phyloP scores from a whole-genome alignment of 108 stramenopile genomes.

The Cyclotella kingstonii region DNA sequence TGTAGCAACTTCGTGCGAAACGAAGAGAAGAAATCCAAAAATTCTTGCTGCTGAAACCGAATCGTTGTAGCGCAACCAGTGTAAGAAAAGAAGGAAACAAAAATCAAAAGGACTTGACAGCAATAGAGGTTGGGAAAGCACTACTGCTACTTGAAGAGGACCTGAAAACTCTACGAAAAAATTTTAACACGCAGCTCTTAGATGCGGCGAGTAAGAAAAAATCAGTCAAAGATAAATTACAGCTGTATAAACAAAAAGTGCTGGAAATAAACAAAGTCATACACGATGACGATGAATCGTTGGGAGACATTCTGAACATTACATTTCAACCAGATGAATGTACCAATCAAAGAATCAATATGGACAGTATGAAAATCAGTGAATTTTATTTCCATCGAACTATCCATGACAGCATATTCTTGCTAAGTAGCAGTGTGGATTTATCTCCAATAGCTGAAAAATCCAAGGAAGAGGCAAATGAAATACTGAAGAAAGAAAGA shows the following conservation, averaged over 20 bases:
- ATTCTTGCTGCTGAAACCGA: background rate
- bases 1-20: constrained; percentile 2
- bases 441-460: background rate
- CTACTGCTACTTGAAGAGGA: background rate
- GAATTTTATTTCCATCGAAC: background rate
- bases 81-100: background rate
- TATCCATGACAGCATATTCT: background rate
- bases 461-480: background rate
- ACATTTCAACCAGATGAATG: background rate
- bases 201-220: background rate
- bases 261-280: background rate
- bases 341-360: background rate
- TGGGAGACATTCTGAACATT: background rate
- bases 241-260: background rate
- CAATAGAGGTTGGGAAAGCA: background rate
- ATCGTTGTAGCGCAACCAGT: background rate
- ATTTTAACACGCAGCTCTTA: background rate
- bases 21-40: background rate
- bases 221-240: background rate
- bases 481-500: background rate
- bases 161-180: background rate
- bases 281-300: background rate
- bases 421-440: background rate
- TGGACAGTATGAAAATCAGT: background rate
- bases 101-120: background rate